Percentiles rank a stretch among this genome's conserved stretches.
These are phyloP conservation scores for Quercus aquifolioides DNA, from an alignment of 306 rosid genomes.

Conservation along the genomic window DNA sequence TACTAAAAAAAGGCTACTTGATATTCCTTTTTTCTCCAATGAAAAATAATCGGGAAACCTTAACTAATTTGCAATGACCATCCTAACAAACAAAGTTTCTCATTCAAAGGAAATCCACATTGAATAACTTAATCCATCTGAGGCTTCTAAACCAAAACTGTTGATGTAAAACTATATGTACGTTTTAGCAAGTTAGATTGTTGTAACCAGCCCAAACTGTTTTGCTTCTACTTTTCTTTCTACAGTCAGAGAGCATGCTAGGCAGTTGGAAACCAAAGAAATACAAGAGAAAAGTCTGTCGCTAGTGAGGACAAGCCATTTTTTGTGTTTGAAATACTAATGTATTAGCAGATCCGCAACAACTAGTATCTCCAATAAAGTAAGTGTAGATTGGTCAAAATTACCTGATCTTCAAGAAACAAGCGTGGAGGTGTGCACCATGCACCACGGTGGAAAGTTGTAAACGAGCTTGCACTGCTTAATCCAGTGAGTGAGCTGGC, in stretches of 20 bases:
- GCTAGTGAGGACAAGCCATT: background rate
- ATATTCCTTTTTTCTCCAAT: background rate
- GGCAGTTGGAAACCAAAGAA: background rate
- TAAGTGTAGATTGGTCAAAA: slow-evolving; percentile 5
- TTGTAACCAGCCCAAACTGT: background rate
- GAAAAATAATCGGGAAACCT: too few species aligned
- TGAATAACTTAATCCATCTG: too few species aligned
- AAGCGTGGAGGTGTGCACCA: slow-evolving; percentile 99
- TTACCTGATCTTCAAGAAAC: slow-evolving; percentile 95
- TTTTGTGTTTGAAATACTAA: background rate
- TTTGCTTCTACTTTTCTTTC: background rate
- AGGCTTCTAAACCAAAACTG: background rate
- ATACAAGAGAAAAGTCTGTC: background rate
- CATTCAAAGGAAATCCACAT: background rate
- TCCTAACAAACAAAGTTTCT: background rate
- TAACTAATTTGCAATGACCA: background rate
- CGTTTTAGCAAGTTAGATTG: background rate
- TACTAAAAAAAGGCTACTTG: background rate
- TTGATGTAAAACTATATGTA: background rate
- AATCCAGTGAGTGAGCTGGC: slow-evolving; percentile 95
- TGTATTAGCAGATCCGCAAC: background rate
- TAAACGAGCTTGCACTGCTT: slow-evolving; percentile 96
- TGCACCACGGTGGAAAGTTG: slow-evolving; percentile 81
- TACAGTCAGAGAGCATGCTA: background rate
- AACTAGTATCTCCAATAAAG: background rate